Evolutionary conservation across 441 rosid genomes (phyloP), one percentile per base, ranked within the genome.

Genomic region (Pelargonium citronellum): DNA sequence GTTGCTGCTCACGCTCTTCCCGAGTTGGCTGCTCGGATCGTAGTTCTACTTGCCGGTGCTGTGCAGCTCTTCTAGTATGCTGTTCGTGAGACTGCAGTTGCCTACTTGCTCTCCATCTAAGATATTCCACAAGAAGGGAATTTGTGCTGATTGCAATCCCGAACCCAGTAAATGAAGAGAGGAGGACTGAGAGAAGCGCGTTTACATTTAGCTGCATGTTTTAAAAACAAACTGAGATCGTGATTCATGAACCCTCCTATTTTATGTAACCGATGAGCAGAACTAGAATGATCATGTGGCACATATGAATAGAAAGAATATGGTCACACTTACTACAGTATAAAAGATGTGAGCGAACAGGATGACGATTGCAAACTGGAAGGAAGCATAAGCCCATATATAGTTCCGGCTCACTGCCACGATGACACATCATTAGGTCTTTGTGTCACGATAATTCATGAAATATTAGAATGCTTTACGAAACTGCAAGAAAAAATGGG

Each of bases 361-460:
- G 71, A 82, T 78, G 69, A 82, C 82, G 44, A 78, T 74, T 1
- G 81, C 85, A 78, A 80, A 79, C 73, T 82, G 85, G 69, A 79
- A 82, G 63, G 78, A 78, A 34, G 82, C 79, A 74, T 82, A 82
- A 15, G 81, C 83, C 85, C 83, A 82, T 22, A 82, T 78, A 78
- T 78, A 82, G 72, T 78, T 70, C 74, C 80, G 71, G 79, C 80
- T 78, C 75, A 82, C 85, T 82, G 82, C 67, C 77, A 77, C 47
- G 73, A 64, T 58, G 66, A 77, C 51, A 68, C 2, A 73, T n/a
- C 11, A 57, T 71, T 27, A 27, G 55, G 27, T 69, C 67, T 73
- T 72, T 66, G 55, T 27, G 64, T 39, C 72, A 74, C 17, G 69
- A 49, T 19, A 73, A 70, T 17, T 69, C 63, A 81, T 27, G 66